A percentile compares a stretch with the other conserved stretches of the same genome.
These are phyloP conservation scores for Amanita rimosa DNA, from an alignment of 768 basidiomycete genomes.

Conservation along the genomic window DNA sequence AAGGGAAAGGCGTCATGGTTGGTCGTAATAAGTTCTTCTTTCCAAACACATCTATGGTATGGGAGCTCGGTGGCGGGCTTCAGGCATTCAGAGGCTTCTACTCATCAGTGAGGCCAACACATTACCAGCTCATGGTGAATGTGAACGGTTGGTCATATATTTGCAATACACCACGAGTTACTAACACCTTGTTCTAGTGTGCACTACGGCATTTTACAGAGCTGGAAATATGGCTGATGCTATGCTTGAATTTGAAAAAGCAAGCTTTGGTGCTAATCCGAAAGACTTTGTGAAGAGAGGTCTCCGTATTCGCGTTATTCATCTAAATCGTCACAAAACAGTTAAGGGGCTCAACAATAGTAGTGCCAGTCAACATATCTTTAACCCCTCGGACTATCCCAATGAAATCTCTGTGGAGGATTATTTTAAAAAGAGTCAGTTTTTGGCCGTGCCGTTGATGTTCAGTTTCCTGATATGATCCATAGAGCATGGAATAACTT, in stretches of 20 bases:
- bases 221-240: constrained; percentile 56
- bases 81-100: constrained; percentile 50
- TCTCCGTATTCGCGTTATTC: constrained; percentile 32
- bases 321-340: constrained; percentile 30
- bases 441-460: constrained; percentile 12
- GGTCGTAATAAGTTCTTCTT: constrained; percentile 64
- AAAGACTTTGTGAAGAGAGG: constrained; percentile 49
- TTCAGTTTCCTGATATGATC: neutral
- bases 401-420: constrained; percentile 49
- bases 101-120: constrained; percentile 45
- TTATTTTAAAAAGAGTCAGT: constrained; percentile 60
- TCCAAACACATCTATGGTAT: constrained; percentile 32
- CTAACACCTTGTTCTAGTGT: constrained; percentile 20
- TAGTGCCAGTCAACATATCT: constrained; percentile 36
- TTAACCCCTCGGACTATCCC: constrained; percentile 42
- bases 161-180: neutral
- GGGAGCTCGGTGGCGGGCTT: constrained; percentile 41
- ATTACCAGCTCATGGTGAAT: constrained; percentile 52
- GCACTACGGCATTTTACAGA: constrained; percentile 50
- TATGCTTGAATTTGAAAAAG: constrained; percentile 39
- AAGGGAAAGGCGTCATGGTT: constrained; percentile 52
- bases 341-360: constrained; percentile 44
- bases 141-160: constrained; percentile 39
- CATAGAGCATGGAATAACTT: constrained; percentile 48
- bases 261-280: constrained; percentile 48